Conservation (phyloP, 805 yeast genomes). For the Babjeviella inositovora region DNA sequence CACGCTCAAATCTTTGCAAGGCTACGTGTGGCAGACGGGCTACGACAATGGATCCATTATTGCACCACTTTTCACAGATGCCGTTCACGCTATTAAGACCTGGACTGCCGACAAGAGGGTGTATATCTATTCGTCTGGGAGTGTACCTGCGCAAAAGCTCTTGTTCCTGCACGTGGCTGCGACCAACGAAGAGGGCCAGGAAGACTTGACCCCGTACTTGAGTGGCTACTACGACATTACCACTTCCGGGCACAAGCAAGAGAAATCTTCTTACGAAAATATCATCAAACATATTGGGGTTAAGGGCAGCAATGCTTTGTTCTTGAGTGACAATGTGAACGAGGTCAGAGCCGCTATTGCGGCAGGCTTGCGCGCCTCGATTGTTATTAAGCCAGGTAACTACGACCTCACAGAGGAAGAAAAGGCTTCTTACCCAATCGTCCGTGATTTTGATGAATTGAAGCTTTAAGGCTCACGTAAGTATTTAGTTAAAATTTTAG, state of each 20-base stretch:
- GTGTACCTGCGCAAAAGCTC: constrained; percentile 73
- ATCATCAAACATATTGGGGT: constrained; percentile 28
- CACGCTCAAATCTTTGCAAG: constrained; percentile 64
- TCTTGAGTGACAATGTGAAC: constrained; percentile 64
- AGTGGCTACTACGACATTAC: constrained; percentile 73
- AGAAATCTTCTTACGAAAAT: constrained; percentile 33
- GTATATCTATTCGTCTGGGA: constrained; percentile 80
- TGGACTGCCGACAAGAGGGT: constrained; percentile 21
- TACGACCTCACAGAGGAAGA: constrained; percentile 24
- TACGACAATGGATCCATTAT: constrained; percentile 59
- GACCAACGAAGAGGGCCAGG: constrained; percentile 10
- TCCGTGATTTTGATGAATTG: constrained; percentile 12
- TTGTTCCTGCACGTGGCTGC: constrained; percentile 51
- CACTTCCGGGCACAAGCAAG: constrained; percentile 64
- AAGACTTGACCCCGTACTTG: constrained; percentile 36
- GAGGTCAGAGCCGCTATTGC: constrained; percentile 65
- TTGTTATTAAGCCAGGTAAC: constrained; percentile 71
- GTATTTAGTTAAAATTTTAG: too few species aligned
- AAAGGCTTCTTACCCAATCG: constrained; percentile 6
- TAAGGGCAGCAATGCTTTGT: constrained; percentile 22
- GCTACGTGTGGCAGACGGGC: constrained; percentile 69
- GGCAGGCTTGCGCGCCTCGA: constrained; percentile 41
- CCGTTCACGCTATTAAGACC: constrained; percentile 33
- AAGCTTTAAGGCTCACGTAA: too few species aligned
- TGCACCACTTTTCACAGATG: constrained; percentile 70